Evolutionary conservation across 176 grass and related monocot genomes (phyloP).

Genomic region (Eragrostis curvula): DNA sequence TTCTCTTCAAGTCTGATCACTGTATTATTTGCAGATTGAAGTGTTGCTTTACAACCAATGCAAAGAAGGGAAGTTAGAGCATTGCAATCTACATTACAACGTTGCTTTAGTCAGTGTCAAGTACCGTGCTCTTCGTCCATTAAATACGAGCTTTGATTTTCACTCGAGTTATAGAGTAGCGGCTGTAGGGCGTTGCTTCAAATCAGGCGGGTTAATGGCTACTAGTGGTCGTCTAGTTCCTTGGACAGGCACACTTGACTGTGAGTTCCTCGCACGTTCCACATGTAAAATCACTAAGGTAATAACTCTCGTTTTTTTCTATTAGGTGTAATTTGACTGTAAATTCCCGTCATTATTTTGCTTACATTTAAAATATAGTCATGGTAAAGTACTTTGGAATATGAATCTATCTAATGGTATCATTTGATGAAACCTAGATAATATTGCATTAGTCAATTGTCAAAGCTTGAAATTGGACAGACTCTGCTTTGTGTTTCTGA

Average conservation of each 20-base stretch:
- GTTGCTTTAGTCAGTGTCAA: conserved; percentile 19
- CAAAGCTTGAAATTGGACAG: too few relatives aligned
- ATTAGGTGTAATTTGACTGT: too few relatives aligned
- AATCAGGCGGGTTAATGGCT: background rate
- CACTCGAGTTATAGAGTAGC: background rate
- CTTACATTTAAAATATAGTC: too few relatives aligned
- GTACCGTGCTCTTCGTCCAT: background rate
- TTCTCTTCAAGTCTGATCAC: background rate
- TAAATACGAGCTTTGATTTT: background rate
- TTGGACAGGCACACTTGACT: background rate
- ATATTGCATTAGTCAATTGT: too few relatives aligned
- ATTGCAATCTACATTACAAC: conserved; percentile 1
- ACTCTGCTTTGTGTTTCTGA: too few relatives aligned
- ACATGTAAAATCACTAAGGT: conserved; percentile 5
- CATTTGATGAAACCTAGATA: too few relatives aligned
- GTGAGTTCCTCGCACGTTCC: background rate
- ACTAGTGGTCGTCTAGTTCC: background rate
- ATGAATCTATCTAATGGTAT: too few relatives aligned
- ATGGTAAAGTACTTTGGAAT: too few relatives aligned
- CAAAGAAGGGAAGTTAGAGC: background rate
- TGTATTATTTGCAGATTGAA: background rate
- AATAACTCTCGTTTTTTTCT: background rate
- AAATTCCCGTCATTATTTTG: too few relatives aligned
- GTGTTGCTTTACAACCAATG: background rate
- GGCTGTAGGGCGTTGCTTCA: conserved; percentile 7